Conservation (phyloP, 305 asterid genomes). For the Fraxinus xanthoxyloides region DNA sequence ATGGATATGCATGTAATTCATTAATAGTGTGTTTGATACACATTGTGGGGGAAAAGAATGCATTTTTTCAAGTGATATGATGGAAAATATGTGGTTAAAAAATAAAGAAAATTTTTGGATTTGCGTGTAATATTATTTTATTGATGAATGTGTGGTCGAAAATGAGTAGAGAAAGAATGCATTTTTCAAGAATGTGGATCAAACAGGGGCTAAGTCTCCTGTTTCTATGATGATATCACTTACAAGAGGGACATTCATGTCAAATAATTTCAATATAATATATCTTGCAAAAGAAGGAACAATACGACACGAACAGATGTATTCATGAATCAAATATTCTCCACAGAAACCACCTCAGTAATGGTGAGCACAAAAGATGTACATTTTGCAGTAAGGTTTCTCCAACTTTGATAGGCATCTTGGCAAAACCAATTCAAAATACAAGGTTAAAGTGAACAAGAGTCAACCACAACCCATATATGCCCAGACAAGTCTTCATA, state of each 20-base stretch:
- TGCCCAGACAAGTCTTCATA: background rate
- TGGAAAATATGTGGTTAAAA: too few species aligned
- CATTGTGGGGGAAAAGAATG: too few species aligned
- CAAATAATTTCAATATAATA: background rate
- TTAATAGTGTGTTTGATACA: background rate
- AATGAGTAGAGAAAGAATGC: too few species aligned
- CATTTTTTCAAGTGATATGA: too few species aligned
- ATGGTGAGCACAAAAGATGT: background rate
- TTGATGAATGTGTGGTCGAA: too few species aligned
- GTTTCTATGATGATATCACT: background rate
- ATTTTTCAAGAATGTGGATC: too few species aligned
- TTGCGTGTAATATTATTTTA: too few species aligned
- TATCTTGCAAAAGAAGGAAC: background rate
- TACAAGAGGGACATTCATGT: background rate
- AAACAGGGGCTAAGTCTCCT: background rate
- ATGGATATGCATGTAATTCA: background rate
- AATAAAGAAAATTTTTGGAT: too few species aligned
- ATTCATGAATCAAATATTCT: background rate
- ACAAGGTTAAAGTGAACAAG: background rate
- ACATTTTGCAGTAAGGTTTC: background rate
- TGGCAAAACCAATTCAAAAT: background rate
- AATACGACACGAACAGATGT: background rate
- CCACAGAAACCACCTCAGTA: background rate
- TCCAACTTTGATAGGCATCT: background rate
- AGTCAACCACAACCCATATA: background rate